Evolutionary conservation across 306 rosid species (phyloP).

Genomic region (Vigna trinervia): DNA sequence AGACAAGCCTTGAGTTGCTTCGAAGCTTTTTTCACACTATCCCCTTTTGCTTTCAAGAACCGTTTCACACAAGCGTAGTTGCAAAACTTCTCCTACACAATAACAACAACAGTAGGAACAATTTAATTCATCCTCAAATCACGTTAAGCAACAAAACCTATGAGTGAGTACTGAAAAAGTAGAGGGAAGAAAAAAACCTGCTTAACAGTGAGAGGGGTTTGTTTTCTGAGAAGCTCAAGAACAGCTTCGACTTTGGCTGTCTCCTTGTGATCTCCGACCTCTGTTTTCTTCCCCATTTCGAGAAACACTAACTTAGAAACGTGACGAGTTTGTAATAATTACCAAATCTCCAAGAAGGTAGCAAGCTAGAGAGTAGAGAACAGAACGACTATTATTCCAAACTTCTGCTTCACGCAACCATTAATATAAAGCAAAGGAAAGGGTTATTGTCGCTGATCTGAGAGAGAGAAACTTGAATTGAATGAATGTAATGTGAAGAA

Average conservation of each 20-base stretch:
- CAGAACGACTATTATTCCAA: constrained; percentile 60
- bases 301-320: constrained; percentile 40
- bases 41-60: constrained; percentile 86
- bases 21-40: constrained; percentile 85
- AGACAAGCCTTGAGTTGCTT: constrained; percentile 90
- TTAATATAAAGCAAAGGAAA: constrained; percentile 19
- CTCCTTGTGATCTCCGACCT: constrained; percentile 49
- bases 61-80: constrained; percentile 80
- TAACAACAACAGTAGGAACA: background rate
- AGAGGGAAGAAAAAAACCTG: constrained; percentile 57
- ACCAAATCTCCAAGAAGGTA: constrained; percentile 38
- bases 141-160: background rate
- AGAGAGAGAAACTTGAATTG: constrained; percentile 44
- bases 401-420: constrained; percentile 88
- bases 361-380: constrained; percentile 36
- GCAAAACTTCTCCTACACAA: constrained; percentile 87
- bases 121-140: background rate
- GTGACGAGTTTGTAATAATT: constrained; percentile 40
- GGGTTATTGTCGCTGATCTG: constrained; percentile 23
- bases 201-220: constrained; percentile 74
- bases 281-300: constrained; percentile 84
- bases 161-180: background rate
- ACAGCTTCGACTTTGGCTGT: constrained; percentile 73
- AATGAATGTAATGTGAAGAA: constrained; percentile 38
- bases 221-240: constrained; percentile 77